phyloP scores from a whole-genome alignment of 352 stramenopile species.

The Elongisporangium undulatum region DNA sequence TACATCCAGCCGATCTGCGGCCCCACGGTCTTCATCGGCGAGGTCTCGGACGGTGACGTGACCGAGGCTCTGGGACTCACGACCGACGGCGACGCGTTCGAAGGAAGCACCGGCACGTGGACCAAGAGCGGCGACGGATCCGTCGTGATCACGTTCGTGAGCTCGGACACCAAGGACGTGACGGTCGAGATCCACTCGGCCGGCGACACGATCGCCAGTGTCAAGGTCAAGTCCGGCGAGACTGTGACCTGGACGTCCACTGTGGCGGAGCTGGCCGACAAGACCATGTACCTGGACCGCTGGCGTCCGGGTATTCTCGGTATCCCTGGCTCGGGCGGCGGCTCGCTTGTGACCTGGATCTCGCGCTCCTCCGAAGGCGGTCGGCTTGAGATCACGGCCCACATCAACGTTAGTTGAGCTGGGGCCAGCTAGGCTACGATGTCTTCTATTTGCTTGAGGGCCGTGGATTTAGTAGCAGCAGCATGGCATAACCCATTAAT shows the following conservation, averaged over 20 bases:
- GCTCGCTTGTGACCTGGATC: constrained; percentile 35
- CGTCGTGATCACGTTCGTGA: constrained; percentile 28
- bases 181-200: constrained; percentile 39
- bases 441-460: too few relatives aligned
- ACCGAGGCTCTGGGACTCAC: constrained; percentile 36
- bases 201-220: constrained; percentile 19
- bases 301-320: constrained; percentile 31
- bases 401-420: constrained; percentile 37
- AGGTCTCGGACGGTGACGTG: constrained; percentile 41
- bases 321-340: constrained; percentile 22
- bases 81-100: constrained; percentile 35
- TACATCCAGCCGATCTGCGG: constrained; percentile 55
- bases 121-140: constrained; percentile 24
- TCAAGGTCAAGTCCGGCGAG: constrained; percentile 18
- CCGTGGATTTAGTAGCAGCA: too few relatives aligned
- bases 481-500: too few relatives aligned
- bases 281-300: constrained; percentile 37
- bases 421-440: too few relatives aligned
- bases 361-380: constrained; percentile 19
- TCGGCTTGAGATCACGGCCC: constrained; percentile 30
- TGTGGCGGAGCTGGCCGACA: constrained; percentile 21
- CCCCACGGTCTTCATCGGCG: constrained; percentile 35
- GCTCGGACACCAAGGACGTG: constrained; percentile 24
- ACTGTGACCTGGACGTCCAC: constrained; percentile 29
- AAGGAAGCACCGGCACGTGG: constrained; percentile 27